A percentile compares a stretch with the other conserved stretches of the same genome.
Conservation (phyloP, 108 stramenopile species). For the Nannochloropsis salina region DNA sequence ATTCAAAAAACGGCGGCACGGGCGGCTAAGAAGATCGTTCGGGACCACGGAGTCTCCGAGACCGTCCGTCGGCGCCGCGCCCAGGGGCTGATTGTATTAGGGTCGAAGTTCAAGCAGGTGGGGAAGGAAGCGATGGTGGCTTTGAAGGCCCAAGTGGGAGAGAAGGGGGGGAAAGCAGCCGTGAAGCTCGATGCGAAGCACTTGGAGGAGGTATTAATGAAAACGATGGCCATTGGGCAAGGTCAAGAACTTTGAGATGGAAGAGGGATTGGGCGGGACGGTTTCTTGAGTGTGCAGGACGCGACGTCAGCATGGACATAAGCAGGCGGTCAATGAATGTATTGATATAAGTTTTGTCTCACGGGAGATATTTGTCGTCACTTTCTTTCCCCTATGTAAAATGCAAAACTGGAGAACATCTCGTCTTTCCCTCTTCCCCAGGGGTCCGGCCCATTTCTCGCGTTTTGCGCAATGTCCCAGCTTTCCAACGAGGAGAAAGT, state of each 20-base stretch:
- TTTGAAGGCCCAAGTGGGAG: not conserved
- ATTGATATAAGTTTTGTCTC: too few relatives aligned
- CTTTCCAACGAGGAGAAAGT: too few relatives aligned
- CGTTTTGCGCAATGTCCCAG: too few relatives aligned
- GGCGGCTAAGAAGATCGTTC: not conserved
- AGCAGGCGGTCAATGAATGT: too few relatives aligned
- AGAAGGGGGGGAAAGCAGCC: not conserved
- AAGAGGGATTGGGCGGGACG: too few relatives aligned
- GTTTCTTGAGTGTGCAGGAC: too few relatives aligned
- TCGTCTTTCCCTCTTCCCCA: too few relatives aligned
- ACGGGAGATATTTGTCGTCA: too few relatives aligned
- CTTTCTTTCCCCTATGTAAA: too few relatives aligned
- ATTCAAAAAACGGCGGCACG: not conserved
- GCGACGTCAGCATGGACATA: too few relatives aligned
- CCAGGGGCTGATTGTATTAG: not conserved
- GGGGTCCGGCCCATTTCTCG: too few relatives aligned
- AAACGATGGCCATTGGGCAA: not conserved
- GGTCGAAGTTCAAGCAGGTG: not conserved
- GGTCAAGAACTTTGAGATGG: not conserved
- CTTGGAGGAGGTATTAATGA: not conserved
- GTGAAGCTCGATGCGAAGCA: not conserved
- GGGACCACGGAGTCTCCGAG: conserved; percentile 1
- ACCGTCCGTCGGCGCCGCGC: not conserved
- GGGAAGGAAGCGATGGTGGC: not conserved
- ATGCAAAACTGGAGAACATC: too few relatives aligned